phyloP scores from a whole-genome alignment of 2,329 filamentous ascomycete genomes.

The Fusarium floridanum region DNA sequence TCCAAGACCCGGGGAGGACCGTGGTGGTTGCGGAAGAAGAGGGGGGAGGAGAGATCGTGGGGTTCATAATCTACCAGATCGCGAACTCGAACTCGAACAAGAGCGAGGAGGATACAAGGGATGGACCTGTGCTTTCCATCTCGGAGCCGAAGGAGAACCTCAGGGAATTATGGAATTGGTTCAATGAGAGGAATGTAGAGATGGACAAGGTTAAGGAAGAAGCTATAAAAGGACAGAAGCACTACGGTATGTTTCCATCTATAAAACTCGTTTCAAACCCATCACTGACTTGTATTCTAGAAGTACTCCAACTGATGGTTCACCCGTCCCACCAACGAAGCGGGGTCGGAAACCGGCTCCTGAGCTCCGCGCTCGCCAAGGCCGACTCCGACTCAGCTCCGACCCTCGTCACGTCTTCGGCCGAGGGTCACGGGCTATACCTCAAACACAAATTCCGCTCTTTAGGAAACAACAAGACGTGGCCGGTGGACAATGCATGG shows the following conservation, averaged over 20 bases:
- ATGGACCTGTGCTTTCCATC: neutral
- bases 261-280: neutral
- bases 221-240: constrained; percentile 25
- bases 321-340: constrained; percentile 38
- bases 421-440: constrained; percentile 34
- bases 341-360: constrained; percentile 35
- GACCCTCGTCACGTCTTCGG: constrained; percentile 33
- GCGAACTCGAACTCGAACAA: neutral
- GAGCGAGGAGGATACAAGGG: neutral
- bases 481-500: constrained; percentile 34
- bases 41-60: constrained; percentile 22
- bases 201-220: constrained; percentile 35
- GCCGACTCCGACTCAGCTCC: constrained; percentile 29
- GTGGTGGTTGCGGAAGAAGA: constrained; percentile 38
- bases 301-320: constrained; percentile 44
- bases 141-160: constrained; percentile 37
- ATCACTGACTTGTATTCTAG: constrained; percentile 17
- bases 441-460: constrained; percentile 29
- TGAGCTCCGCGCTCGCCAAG: constrained; percentile 26
- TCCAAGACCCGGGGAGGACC: constrained; percentile 25
- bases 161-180: constrained; percentile 37
- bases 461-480: constrained; percentile 20
- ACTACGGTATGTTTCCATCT: constrained; percentile 30
- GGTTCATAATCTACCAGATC: constrained; percentile 38
- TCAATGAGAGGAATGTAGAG: constrained; percentile 27